Conservation (phyloP, 768 basidiomycete genomes). For the Porphyrellus cyaneotinctus region DNA sequence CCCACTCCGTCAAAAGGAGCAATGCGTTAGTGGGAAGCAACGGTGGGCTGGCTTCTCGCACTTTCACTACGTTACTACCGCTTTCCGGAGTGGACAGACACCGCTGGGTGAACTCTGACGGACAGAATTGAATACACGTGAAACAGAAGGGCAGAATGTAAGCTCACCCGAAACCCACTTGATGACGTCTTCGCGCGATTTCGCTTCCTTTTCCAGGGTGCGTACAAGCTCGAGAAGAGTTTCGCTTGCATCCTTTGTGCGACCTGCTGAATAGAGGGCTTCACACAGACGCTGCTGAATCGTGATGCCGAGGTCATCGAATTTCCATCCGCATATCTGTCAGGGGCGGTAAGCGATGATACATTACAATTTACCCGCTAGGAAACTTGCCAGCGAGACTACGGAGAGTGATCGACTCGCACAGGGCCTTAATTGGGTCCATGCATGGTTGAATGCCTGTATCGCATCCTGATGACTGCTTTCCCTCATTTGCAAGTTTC, state of each 20-base stretch:
- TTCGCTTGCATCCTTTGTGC: background rate
- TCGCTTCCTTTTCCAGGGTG: background rate
- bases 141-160: background rate
- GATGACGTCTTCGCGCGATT: no score
- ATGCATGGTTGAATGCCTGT: background rate
- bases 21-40: background rate
- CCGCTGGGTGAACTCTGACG: background rate
- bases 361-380: no score
- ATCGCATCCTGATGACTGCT: background rate
- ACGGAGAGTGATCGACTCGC: no score
- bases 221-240: background rate
- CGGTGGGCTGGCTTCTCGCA: background rate
- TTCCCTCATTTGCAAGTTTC: background rate
- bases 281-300: background rate
- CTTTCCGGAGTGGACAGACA: background rate
- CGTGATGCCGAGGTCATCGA: no score
- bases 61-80: no score
- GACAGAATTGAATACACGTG: background rate
- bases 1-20: background rate
- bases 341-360: no score
- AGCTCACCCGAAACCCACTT: background rate
- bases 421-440: no score
- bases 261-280: background rate
- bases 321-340: no score
- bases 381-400: no score